phyloP scores from a whole-genome alignment of 441 rosid genomes.

The California macrophylla region DNA sequence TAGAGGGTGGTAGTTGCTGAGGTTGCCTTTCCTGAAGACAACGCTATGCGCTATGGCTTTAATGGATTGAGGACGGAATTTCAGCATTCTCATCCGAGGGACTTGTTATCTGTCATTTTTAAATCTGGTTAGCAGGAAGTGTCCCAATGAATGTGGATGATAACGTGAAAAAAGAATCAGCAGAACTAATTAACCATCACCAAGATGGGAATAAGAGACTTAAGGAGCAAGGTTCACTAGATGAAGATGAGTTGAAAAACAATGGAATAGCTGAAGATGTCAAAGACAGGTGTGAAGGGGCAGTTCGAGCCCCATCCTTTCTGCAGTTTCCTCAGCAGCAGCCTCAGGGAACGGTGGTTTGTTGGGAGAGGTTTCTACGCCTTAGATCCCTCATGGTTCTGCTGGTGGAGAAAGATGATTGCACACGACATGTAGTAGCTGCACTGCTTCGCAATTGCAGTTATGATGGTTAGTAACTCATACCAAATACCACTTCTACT shows the following conservation, averaged over 20 bases:
- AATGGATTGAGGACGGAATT: constrained; percentile 15
- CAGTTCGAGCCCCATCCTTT: constrained; percentile 22
- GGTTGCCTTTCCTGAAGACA: constrained; percentile 24
- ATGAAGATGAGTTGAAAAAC: constrained; percentile 23
- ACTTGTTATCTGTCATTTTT: constrained; percentile 18
- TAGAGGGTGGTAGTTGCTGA: constrained; percentile 17
- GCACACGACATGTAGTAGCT: constrained; percentile 65
- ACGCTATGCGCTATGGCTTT: constrained; percentile 24
- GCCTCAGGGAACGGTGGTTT: constrained; percentile 32
- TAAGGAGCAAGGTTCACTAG: constrained; percentile 19
- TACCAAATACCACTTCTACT: not conserved
- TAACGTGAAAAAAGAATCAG: constrained; percentile 26
- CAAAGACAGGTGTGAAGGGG: constrained; percentile 31
- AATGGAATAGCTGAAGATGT: constrained; percentile 27
- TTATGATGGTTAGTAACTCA: constrained; percentile 53
- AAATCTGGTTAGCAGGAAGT: constrained; percentile 26
- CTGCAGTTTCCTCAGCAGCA: constrained; percentile 36
- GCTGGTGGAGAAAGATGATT: constrained; percentile 70
- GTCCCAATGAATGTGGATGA: constrained; percentile 36
- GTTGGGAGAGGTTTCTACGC: constrained; percentile 67
- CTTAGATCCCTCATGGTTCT: constrained; percentile 65
- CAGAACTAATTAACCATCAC: constrained; percentile 21
- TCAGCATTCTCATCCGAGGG: constrained; percentile 17
- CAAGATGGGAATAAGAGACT: constrained; percentile 23
- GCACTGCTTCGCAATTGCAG: constrained; percentile 75